Conservation (phyloP, 2,329 filamentous ascomycete genomes). For the Scedosporium dehoogii region DNA sequence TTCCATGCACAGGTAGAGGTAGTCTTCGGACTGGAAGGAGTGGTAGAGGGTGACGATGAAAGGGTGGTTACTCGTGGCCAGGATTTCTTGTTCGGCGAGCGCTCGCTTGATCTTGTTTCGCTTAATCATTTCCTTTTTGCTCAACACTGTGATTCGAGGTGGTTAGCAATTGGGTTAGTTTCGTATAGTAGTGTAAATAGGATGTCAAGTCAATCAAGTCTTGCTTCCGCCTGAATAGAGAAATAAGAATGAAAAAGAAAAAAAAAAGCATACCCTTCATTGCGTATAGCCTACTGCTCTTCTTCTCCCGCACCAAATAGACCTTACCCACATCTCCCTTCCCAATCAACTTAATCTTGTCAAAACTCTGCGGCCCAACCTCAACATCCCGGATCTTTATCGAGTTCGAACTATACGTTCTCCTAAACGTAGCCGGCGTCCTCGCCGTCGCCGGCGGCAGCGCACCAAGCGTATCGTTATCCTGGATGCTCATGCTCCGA, state of each 20-base stretch:
- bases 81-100: conserved; percentile 92
- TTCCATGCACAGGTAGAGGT: conserved; percentile 99
- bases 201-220: too few relatives aligned
- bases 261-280: conserved; percentile 70
- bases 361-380: conserved; percentile 88
- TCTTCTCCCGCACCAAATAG: conserved; percentile 95
- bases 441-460: conserved; percentile 59
- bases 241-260: not conserved
- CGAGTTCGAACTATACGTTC: conserved; percentile 97
- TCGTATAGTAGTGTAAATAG: too few relatives aligned
- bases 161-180: conserved; percentile 23
- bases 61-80: conserved; percentile 96
- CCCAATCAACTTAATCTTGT: conserved; percentile 99
- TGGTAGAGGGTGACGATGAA: conserved; percentile 99
- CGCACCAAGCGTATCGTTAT: conserved; percentile 44
- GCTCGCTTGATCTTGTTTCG: conserved; percentile 99
- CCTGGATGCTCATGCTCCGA: conserved; percentile 29
- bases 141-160: conserved; percentile 57
- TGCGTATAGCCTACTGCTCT: conserved; percentile 86
- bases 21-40: conserved; percentile 97
- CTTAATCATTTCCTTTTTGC: conserved; percentile 99
- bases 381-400: conserved; percentile 98
- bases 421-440: conserved; percentile 67
- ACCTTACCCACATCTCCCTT: conserved; percentile 99
- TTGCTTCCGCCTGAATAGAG: too few relatives aligned